These are phyloP conservation scores for Craterostigma plantagineum DNA, from an alignment of 257 asterid species.

Conservation along the genomic window DNA sequence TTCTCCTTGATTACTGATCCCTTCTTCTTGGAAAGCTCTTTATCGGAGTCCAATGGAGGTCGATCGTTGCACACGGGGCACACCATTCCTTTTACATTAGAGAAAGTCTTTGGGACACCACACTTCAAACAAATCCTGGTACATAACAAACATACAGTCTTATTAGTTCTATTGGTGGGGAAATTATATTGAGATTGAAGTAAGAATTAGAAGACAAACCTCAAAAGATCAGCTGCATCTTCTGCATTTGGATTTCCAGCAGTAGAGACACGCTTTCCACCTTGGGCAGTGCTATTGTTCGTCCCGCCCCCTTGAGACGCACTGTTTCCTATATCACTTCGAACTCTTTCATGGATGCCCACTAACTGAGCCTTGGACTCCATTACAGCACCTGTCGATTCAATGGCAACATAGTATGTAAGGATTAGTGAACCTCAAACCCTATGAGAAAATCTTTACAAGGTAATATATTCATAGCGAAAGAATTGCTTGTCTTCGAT, in stretches of 20 bases:
- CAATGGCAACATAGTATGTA: too few relatives aligned
- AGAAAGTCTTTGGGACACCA: conserved; percentile 71
- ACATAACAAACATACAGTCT: not conserved
- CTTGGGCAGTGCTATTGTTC: conserved; percentile 19
- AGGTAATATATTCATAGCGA: too few relatives aligned
- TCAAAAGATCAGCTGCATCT: conserved; percentile 79
- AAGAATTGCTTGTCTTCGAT: too few relatives aligned
- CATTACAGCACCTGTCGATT: conserved; percentile 46
- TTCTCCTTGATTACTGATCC: conserved; percentile 67
- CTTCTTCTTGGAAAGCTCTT: conserved; percentile 46
- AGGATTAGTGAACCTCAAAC: conserved; percentile 1
- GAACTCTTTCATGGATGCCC: conserved; percentile 87
- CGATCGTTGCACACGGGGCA: conserved; percentile 75
- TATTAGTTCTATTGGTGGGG: not conserved
- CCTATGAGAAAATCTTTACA: not conserved
- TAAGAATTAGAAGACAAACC: conserved; percentile 22
- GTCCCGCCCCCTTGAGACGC: conserved; percentile 17
- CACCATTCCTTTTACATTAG: conserved; percentile 47
- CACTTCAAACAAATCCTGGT: conserved; percentile 70
- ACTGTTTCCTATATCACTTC: conserved; percentile 57
- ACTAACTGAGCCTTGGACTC: conserved; percentile 72
- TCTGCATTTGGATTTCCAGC: conserved; percentile 52
- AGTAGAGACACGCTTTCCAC: conserved; percentile 40
- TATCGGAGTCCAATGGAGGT: conserved; percentile 34
- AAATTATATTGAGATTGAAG: not conserved